Evolutionary conservation across 2,329 filamentous ascomycete genomes (phyloP).

Genomic region (Dothidotthia symphoricarpi): DNA sequence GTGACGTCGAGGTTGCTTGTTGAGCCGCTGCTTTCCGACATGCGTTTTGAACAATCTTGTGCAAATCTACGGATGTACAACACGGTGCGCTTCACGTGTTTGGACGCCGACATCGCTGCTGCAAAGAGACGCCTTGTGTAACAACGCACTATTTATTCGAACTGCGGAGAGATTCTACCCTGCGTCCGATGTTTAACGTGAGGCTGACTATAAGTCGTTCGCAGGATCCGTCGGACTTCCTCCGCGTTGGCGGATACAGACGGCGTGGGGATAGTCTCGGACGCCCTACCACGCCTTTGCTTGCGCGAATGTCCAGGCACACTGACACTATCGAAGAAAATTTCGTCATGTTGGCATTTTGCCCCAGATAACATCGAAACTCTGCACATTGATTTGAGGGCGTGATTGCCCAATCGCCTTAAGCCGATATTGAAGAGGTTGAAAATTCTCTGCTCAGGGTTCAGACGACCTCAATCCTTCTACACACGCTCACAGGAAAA

Average conservation of each 20-base stretch:
- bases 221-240: too few relatives aligned
- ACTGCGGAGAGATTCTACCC: constrained; percentile 1
- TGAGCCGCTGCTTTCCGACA: constrained; percentile 24
- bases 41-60: too few relatives aligned
- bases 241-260: constrained; percentile 28
- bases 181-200: constrained; percentile 7
- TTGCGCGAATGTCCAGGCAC: constrained; percentile 8
- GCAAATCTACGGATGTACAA: too few relatives aligned
- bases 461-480: background rate
- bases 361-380: too few relatives aligned
- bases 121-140: background rate
- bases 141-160: background rate
- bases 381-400: too few relatives aligned
- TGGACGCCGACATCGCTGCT: constrained; percentile 4
- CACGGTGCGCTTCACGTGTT: background rate
- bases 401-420: too few relatives aligned
- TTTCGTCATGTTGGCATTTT: too few relatives aligned
- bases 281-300: constrained; percentile 6
- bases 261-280: constrained; percentile 23
- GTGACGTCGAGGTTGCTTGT: constrained; percentile 13
- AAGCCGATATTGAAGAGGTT: too few relatives aligned
- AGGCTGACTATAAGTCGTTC: constrained; percentile 16
- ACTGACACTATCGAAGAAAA: background rate
- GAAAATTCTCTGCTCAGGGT: too few relatives aligned
- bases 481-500: constrained; percentile 3